Conservation (phyloP, 306 rosid genomes). For the Pterocarpus macrocarpus region DNA sequence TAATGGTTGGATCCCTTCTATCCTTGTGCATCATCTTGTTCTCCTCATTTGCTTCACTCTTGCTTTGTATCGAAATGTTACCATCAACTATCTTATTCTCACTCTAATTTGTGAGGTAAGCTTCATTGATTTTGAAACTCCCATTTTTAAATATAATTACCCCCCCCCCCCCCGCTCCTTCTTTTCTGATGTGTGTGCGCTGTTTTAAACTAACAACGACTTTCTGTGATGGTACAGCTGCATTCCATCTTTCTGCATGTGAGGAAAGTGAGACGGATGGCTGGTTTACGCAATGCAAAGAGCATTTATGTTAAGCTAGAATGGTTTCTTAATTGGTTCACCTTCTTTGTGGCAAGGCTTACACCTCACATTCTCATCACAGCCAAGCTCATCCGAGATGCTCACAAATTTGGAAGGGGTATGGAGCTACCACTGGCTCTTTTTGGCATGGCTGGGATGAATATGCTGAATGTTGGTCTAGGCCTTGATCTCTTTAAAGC, state of each 20-base stretch:
- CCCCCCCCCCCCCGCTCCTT: not conserved
- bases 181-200: not conserved
- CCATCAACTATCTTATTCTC: slow-evolving; percentile 95
- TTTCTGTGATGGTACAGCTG: slow-evolving; percentile 67
- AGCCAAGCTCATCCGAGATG: slow-evolving; percentile 76
- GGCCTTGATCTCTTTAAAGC: slow-evolving; percentile 89
- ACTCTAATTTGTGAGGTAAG: slow-evolving; percentile 93
- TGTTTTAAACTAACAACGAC: slow-evolving; percentile 28
- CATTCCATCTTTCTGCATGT: slow-evolving; percentile 88
- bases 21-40: slow-evolving; percentile 85
- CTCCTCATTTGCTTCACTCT: slow-evolving; percentile 94
- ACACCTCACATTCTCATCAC: slow-evolving; percentile 81
- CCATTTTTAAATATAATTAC: not conserved
- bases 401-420: slow-evolving; percentile 77
- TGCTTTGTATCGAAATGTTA: slow-evolving; percentile 87
- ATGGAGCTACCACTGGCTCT: slow-evolving; percentile 89
- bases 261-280: slow-evolving; percentile 87
- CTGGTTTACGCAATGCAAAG: slow-evolving; percentile 68
- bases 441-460: slow-evolving; percentile 92
- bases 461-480: slow-evolving; percentile 76
- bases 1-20: slow-evolving; percentile 83
- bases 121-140: not conserved
- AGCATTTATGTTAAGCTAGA: slow-evolving; percentile 67
- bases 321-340: slow-evolving; percentile 87
- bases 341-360: slow-evolving; percentile 74